Conservation (phyloP, 768 basidiomycete species). For the Filobasidium floriforme region DNA sequence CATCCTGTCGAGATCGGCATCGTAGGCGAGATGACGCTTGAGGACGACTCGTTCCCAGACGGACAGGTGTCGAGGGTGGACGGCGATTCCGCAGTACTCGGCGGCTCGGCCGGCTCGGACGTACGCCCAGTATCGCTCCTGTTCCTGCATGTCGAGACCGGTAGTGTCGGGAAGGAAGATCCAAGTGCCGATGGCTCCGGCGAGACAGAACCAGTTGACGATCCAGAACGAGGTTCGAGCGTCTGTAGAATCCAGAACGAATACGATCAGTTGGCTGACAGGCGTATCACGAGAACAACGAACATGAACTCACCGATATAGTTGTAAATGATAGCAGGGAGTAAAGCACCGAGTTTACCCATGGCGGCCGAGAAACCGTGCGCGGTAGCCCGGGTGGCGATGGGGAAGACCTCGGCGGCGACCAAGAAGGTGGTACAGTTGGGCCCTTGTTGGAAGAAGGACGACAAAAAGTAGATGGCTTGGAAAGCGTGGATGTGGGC, state of each 20-base stretch:
- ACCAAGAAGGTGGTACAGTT: slow-evolving; percentile 47
- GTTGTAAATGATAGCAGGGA: slow-evolving; percentile 47
- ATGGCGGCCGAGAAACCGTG: slow-evolving; percentile 46
- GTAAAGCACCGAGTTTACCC: slow-evolving; percentile 47
- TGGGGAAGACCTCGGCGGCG: slow-evolving; percentile 48
- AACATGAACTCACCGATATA: slow-evolving; percentile 32
- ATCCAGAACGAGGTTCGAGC: slow-evolving; percentile 43
- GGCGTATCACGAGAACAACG: background rate
- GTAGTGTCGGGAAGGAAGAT: slow-evolving; percentile 47
- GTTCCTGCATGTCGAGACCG: slow-evolving; percentile 47
- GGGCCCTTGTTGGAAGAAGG: slow-evolving; percentile 44
- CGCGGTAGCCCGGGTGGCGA: slow-evolving; percentile 47
- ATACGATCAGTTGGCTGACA: slow-evolving; percentile 7
- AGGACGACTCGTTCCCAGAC: slow-evolving; percentile 43
- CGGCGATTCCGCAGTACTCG: slow-evolving; percentile 47
- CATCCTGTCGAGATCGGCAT: slow-evolving; percentile 44
- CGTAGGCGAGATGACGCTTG: slow-evolving; percentile 44
- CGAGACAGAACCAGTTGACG: slow-evolving; percentile 45
- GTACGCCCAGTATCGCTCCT: slow-evolving; percentile 47
- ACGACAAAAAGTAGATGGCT: slow-evolving; percentile 45
- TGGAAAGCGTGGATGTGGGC: slow-evolving; percentile 46
- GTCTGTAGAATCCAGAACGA: slow-evolving; percentile 2
- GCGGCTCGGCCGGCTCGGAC: slow-evolving; percentile 42
- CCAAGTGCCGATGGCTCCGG: slow-evolving; percentile 33
- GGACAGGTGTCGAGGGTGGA: slow-evolving; percentile 46